Conservation (phyloP, 257 asterid species). For the Solanum lycopersicoides region DNA sequence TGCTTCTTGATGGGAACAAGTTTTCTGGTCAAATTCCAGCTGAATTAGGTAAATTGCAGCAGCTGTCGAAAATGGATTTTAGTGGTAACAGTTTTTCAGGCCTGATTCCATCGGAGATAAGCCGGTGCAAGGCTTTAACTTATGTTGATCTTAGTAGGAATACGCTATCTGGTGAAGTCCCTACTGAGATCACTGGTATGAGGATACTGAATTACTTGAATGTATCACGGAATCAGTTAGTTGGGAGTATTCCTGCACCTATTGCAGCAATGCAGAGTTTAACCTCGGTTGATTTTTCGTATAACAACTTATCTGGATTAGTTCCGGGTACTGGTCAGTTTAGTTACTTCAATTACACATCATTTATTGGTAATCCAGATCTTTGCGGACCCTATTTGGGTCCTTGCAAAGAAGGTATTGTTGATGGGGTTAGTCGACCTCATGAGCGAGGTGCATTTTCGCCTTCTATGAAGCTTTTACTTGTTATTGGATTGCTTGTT, state of each 20-base stretch:
- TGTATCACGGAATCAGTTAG: conserved; percentile 57
- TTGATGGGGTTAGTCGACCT: conserved; percentile 33
- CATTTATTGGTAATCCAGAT: conserved; percentile 73
- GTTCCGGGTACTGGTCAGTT: conserved; percentile 93
- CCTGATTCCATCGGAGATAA: conserved; percentile 54
- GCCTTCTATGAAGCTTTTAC: conserved; percentile 75
- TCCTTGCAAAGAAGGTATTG: conserved; percentile 67
- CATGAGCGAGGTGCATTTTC: conserved; percentile 54
- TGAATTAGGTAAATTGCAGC: conserved; percentile 79
- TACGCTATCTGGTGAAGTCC: conserved; percentile 66
- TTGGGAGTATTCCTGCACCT: conserved; percentile 69
- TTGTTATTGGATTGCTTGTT: conserved; percentile 67
- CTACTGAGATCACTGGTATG: conserved; percentile 71
- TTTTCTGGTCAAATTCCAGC: conserved; percentile 73
- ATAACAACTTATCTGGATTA: conserved; percentile 77
- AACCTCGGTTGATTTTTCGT: conserved; percentile 92
- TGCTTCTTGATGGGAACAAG: conserved; percentile 82
- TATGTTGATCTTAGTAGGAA: conserved; percentile 90
- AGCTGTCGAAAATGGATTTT: conserved; percentile 81
- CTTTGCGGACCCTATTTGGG: conserved; percentile 91
- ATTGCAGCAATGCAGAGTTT: conserved; percentile 83
- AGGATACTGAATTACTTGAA: conserved; percentile 79
- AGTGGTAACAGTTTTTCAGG: conserved; percentile 70
- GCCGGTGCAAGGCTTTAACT: conserved; percentile 66
- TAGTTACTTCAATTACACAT: conserved; percentile 79